Percentiles rank a stretch among this genome's conserved stretches.
Conservation (phyloP, 164 flowering plant genomes). For the Warburgia ugandensis region DNA sequence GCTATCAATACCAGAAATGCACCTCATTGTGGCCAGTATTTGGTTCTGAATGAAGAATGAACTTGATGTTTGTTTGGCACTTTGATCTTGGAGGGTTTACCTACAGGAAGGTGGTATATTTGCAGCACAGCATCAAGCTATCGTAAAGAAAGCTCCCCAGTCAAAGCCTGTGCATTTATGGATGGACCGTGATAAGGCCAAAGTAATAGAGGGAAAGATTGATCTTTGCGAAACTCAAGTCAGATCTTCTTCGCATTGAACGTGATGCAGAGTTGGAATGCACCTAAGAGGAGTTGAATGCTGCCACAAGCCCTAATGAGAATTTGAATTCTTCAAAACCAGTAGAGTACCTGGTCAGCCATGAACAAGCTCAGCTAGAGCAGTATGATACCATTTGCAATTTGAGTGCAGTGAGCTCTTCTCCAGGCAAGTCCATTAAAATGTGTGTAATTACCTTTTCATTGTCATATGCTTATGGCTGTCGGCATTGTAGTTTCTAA, state of each 20-base stretch:
- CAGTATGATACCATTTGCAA: conserved; percentile 93
- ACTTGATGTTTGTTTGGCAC: background rate
- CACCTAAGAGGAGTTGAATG: conserved; percentile 85
- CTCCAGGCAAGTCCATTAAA: conserved; percentile 45
- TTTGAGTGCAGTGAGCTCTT: conserved; percentile 66
- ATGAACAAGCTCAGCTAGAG: conserved; percentile 87
- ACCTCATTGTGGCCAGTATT: too few relatives aligned
- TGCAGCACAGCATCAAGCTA: conserved; percentile 76
- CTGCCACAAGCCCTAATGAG: conserved; percentile 60
- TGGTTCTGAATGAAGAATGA: background rate
- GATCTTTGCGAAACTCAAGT: conserved; percentile 61
- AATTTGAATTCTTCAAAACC: conserved; percentile 51
- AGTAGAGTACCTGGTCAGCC: conserved; percentile 81
- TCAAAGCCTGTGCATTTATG: conserved; percentile 45
- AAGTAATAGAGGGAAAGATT: conserved; percentile 61
- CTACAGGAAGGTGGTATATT: conserved; percentile 7
- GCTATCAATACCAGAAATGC: too few relatives aligned
- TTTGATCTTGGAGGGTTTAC: background rate
- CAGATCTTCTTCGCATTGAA: conserved; percentile 71
- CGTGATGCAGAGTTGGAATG: conserved; percentile 89
- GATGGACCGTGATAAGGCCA: conserved; percentile 58
- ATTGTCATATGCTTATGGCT: background rate
- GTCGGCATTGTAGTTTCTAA: too few relatives aligned
- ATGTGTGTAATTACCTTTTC: background rate
- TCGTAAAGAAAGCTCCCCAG: conserved; percentile 42